Base-by-base conservation (phyloP, 2,329 filamentous ascomycete species). In the Chaetomiaceae sp. region DNA sequence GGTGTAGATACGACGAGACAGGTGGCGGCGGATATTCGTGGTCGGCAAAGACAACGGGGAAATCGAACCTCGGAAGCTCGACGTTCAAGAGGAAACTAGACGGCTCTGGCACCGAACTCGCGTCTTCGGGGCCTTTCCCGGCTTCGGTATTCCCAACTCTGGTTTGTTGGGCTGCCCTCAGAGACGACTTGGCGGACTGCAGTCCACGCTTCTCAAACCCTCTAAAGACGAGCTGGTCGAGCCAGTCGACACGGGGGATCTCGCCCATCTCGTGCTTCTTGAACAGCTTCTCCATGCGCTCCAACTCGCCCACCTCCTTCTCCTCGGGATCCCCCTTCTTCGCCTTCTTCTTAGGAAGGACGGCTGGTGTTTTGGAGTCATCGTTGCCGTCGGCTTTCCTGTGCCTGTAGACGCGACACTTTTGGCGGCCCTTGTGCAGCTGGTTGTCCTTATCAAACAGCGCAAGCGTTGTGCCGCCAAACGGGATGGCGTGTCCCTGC, bases 201-300 rank as follows among this genome's bases (percentile, higher is more conserved):
- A 83, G 67, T 20, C 85, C 82, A 54, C 84, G 79, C 71, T 88
- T 94, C 72, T 96, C 92, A 55, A 95, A 85, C 47, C 87, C 87
- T 37, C 92, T 85, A 68, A 95, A 99, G 3, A 96, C 91, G 63
- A 97, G 80, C 65, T 94, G 89, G 68, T 99, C 94, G 39, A 99
- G 80, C 95, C 94, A 99, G 64, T 95, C 89, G 44, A 96, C 88
- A 15, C 91, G 83, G 0, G 89, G 85, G 23, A 99, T 92, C 68
- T 99, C 94, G 17, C 91, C 91, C 87, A 96, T 95, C 67, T 99
- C 95, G 66, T 97, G 94, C 71, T 96, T 95, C 72, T 99, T 99
- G 67, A 99, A 88, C 20, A 97, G 71, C 50, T 84, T 86, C 66
- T 97, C 91, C 61, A 99, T 80, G 17, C 94, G 80, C 63, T 96